Evolutionary conservation across 2,329 filamentous ascomycete genomes (phyloP), one percentile per base, ranked within the genome.

Genomic region (Ceratocystis colombiana): DNA sequence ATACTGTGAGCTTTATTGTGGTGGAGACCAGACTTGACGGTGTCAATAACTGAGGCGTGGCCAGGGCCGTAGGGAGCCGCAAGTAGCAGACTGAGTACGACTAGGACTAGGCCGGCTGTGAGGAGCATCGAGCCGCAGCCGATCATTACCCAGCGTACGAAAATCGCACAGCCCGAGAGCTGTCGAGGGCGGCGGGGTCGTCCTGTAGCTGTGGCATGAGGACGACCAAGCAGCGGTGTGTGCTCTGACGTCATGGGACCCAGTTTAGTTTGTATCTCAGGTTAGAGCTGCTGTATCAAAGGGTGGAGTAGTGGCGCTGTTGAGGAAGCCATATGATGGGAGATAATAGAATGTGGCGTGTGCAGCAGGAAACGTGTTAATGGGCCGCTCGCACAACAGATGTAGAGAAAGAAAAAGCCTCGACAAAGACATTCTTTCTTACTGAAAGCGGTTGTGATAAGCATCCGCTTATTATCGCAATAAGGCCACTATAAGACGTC

Each of bases 21-120:
- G n/a, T n/a, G 15, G 55, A 65, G 33, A 30, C 64, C 55, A n/a
- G 55, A 61, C 12, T 65, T 61, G 64, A 62, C 41, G 25, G 44
- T 50, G 20, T 65, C 53, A 17, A 61, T 12, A 37, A 61, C 48
- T 10, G 64, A 65, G 17, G 15, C 33, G 55, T 61, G 53, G 37
- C 44, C 55, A 12, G 53, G 28, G 44, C 64, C 64, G 15, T 61
- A 25, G 7, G 64, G 64, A 22, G 41, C 44, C 30, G 37, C 37
- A 41, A 65, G 53, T 10, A 65, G 25, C 12, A 65, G 37, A 22
- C 44, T 55, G 8, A 65, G 12, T 7, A 57, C 30, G 55, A 57
- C 41, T 1, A 65, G 37, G 10, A 57, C 45, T 10, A 65, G 2
- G 25, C 53, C 64, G 8, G 12, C 7, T 20, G 61, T 44, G 3